Base-by-base conservation (phyloP, 352 stramenopile species). In the Achlya hypogyna region DNA sequence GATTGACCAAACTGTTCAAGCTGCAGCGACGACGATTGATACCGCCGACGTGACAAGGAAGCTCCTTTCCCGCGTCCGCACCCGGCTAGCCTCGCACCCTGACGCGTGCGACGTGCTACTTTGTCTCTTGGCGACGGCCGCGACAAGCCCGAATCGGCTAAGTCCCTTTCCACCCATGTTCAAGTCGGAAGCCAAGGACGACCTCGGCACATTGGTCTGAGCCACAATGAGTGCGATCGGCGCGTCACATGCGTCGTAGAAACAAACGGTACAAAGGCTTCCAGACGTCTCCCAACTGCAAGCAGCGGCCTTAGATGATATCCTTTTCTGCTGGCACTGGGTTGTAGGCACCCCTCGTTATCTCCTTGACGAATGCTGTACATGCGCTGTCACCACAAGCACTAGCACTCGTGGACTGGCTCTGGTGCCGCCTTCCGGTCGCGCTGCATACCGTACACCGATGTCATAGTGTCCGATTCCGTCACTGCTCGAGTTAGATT, bases 351-450 rank as follows among this genome's bases (percentile, higher is more conserved):
- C n/a, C n/a, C n/a, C n/a, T n/a, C n/a, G n/a, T n/a, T n/a, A n/a
- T n/a, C 22, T 59, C 60, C 60, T 67, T 67, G 40, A 67, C 60
- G 6, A 4, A 25, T 4, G 22, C 18, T 4, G 25, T 22, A 64
- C 56, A 10, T 8, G 14, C 22, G 8, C 32, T 56, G 22, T 47
- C 40, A 22, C 5, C 29, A 18, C 45, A 28, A 67, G 27, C 14
- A n/a, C 29, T 67, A 14, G 16, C 49, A 18, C 32, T 67, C n/a
- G 10, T 67, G 3, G 60, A 67, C n/a, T 67, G 60, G 60, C 40
- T 67, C 18, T 67, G 60, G 60, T 67, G 60, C 31, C 60, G 60
- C n/a, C 22, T 67, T 16, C 60, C 60, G 18, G 31, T 67, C 20
- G 32, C 45, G 5, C 18, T 63, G 4, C 4, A 49, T 32, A 32